phyloP scores from a whole-genome alignment of 106 monocot genomes.

The Alisma plantagoaquatica region DNA sequence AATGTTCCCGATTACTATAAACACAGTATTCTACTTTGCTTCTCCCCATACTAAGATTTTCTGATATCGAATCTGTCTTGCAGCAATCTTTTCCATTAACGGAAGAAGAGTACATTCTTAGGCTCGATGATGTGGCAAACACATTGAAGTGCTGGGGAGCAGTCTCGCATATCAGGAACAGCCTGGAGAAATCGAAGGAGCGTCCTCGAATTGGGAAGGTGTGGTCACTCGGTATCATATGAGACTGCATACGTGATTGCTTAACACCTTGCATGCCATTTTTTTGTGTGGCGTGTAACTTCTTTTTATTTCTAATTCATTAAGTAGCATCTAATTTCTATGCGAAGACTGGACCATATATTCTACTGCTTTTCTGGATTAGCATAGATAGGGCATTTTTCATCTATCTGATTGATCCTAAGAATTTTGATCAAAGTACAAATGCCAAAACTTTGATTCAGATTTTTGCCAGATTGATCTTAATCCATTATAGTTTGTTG shows the following conservation, averaged over 20 bases:
- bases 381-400: background rate
- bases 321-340: background rate
- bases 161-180: constrained; percentile 85
- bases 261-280: background rate
- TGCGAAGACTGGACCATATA: too few relatives aligned
- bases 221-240: too few relatives aligned
- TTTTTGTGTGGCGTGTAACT: background rate
- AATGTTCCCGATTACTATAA: too few relatives aligned
- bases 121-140: constrained; percentile 94
- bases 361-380: background rate
- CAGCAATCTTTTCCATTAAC: constrained; percentile 94
- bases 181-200: constrained; percentile 77
- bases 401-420: too few relatives aligned
- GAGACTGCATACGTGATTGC: too few relatives aligned
- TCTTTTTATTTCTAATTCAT: background rate
- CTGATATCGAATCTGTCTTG: background rate
- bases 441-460: too few relatives aligned
- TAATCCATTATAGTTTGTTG: too few relatives aligned
- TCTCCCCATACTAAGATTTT: too few relatives aligned
- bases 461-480: too few relatives aligned
- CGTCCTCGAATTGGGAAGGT: constrained; percentile 95
- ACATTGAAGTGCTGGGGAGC: constrained; percentile 95
- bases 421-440: too few relatives aligned
- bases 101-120: constrained; percentile 91
- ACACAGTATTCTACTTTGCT: too few relatives aligned